phyloP scores from a whole-genome alignment of 2,329 filamentous ascomycete species.

The Cryphonectria japonica region DNA sequence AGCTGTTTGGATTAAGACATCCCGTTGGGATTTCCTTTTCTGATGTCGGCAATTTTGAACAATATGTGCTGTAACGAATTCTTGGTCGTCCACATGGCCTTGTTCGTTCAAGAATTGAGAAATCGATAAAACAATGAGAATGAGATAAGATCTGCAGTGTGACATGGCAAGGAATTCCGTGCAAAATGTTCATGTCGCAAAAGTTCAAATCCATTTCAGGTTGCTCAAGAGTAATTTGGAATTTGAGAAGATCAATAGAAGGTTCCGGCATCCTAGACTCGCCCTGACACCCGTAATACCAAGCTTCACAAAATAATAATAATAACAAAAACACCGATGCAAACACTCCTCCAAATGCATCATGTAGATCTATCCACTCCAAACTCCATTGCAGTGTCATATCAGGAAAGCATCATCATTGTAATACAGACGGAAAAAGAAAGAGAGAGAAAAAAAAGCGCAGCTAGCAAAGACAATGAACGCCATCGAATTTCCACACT shows the following conservation, averaged over 20 bases:
- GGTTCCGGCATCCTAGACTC: background rate
- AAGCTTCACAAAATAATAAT: background rate
- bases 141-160: background rate
- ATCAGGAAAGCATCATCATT: background rate
- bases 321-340: background rate
- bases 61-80: too few species aligned
- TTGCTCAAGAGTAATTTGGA: background rate
- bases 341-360: background rate
- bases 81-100: too few species aligned
- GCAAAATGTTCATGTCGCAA: background rate
- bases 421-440: background rate
- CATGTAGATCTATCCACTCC: background rate
- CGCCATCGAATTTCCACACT: background rate
- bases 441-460: background rate
- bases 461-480: background rate
- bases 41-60: too few species aligned
- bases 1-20: background rate
- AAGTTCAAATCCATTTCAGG: background rate
- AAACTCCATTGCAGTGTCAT: background rate
- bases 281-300: background rate
- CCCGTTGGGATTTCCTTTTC: too few species aligned
- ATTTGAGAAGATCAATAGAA: background rate
- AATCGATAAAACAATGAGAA: background rate
- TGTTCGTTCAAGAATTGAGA: too few species aligned
- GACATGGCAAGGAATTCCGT: background rate